Evolutionary conservation across 805 yeast genomes (phyloP).

Genomic region (Ogataea haglerorum): DNA sequence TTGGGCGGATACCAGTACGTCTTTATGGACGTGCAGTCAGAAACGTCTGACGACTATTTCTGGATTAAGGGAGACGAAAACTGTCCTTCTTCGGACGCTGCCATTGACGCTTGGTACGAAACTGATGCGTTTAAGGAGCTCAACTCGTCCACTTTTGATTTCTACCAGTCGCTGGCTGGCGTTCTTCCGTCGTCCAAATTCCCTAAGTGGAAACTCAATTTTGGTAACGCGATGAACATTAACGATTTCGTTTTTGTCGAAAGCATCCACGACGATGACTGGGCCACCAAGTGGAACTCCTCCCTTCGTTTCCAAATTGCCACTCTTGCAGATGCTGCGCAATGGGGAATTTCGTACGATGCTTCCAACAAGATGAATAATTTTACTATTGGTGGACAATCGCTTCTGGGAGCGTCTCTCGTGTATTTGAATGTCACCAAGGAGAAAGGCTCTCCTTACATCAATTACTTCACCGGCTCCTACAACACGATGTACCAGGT

Average conservation of each 20-base stretch:
- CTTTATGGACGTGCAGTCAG: constrained; percentile 35
- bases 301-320: constrained; percentile 32
- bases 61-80: constrained; percentile 40
- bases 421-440: constrained; percentile 37
- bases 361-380: constrained; percentile 26
- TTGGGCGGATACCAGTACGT: constrained; percentile 46
- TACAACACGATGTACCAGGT: constrained; percentile 43
- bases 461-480: constrained; percentile 44
- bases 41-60: constrained; percentile 36
- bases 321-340: constrained; percentile 38
- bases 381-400: constrained; percentile 41
- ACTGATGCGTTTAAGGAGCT: constrained; percentile 31
- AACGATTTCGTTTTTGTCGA: constrained; percentile 41
- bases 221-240: constrained; percentile 38
- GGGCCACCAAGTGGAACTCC: constrained; percentile 32
- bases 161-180: constrained; percentile 36
- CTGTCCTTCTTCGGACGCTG: constrained; percentile 39
- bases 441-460: constrained; percentile 34
- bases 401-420: constrained; percentile 36
- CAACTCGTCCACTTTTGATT: constrained; percentile 37
- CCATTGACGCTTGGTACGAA: constrained; percentile 30
- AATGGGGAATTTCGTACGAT: constrained; percentile 37
- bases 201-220: constrained; percentile 34
- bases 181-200: constrained; percentile 28
- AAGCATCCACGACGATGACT: constrained; percentile 40